phyloP scores from a whole-genome alignment of 116 monocot species.

The Phalaenopsis hybrid region DNA sequence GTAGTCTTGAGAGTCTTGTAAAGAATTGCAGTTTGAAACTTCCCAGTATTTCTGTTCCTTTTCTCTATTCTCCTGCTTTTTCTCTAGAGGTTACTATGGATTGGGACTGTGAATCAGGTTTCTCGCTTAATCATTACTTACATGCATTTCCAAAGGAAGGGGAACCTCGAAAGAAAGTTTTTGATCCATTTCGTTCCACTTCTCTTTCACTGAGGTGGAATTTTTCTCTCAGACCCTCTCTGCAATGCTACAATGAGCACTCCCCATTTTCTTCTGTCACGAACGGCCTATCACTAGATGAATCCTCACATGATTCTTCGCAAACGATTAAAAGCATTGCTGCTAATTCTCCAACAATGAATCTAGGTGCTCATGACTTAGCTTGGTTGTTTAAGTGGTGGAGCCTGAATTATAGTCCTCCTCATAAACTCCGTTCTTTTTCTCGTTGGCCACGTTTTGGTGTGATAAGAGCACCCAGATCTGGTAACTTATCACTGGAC shows the following conservation, averaged over 20 bases:
- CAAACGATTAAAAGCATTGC: slow-evolving; percentile 22
- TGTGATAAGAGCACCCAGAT: slow-evolving; percentile 65
- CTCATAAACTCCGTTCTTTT: slow-evolving; percentile 91
- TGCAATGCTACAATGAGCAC: slow-evolving; percentile 20
- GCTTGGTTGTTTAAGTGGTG: slow-evolving; percentile 96
- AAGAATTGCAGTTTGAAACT: slow-evolving; percentile 72
- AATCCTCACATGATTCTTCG: slow-evolving; percentile 20
- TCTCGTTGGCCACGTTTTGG: slow-evolving; percentile 97
- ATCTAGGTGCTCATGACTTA: slow-evolving; percentile 81
- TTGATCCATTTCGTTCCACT: slow-evolving; percentile 94
- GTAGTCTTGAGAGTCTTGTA: slow-evolving; percentile 73
- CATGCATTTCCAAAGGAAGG: slow-evolving; percentile 89
- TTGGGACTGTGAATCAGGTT: slow-evolving; percentile 96
- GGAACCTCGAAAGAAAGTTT: slow-evolving; percentile 61
- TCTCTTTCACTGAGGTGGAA: slow-evolving; percentile 88
- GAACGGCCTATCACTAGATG: slow-evolving; percentile 23
- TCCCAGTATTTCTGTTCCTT: slow-evolving; percentile 49
- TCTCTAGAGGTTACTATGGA: slow-evolving; percentile 77
- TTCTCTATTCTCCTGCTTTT: slow-evolving; percentile 69
- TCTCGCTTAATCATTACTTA: slow-evolving; percentile 87
- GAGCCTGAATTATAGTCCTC: slow-evolving; percentile 81
- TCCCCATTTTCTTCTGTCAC: slow-evolving; percentile 11
- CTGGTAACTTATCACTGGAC: slow-evolving; percentile 93
- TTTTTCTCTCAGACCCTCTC: slow-evolving; percentile 64
- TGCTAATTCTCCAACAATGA: slow-evolving; percentile 63